Conservation (phyloP, 345 rosid species). For the Acer campestre region DNA sequence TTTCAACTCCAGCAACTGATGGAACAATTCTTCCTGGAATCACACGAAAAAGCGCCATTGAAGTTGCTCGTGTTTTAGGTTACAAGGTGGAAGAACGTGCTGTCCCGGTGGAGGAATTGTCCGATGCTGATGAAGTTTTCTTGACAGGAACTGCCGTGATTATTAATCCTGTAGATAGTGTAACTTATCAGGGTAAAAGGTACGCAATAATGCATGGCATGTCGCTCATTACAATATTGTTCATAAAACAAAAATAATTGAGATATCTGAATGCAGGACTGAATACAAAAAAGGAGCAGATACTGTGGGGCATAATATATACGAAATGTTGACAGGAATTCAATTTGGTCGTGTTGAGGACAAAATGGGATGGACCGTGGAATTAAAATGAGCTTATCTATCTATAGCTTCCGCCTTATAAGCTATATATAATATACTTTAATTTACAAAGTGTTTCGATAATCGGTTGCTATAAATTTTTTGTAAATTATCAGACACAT, state of each 20-base stretch:
- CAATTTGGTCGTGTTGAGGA: conserved; percentile 46
- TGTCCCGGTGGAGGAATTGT: conserved; percentile 27
- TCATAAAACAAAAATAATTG: no score
- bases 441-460: neutral
- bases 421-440: no score
- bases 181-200: conserved; percentile 35
- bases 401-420: no score
- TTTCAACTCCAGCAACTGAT: conserved; percentile 45
- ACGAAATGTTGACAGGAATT: conserved; percentile 35
- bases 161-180: conserved; percentile 35
- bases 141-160: conserved; percentile 47
- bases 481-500: neutral
- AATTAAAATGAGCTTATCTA: conserved; percentile 23
- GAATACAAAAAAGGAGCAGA: conserved; percentile 34
- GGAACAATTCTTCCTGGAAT: conserved; percentile 59
- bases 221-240: no score
- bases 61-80: conserved; percentile 30
- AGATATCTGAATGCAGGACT: conserved; percentile 26
- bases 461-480: neutral
- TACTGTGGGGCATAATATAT: conserved; percentile 25
- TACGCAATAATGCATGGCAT: neutral
- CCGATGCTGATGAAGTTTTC: conserved; percentile 41
- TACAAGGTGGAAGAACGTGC: conserved; percentile 28
- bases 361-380: conserved; percentile 44
- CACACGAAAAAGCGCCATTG: conserved; percentile 50